These are phyloP conservation scores for Mortierella polycephala DNA, from an alignment of 371 early-diverging fungal genomes.

Conservation along the genomic window DNA sequence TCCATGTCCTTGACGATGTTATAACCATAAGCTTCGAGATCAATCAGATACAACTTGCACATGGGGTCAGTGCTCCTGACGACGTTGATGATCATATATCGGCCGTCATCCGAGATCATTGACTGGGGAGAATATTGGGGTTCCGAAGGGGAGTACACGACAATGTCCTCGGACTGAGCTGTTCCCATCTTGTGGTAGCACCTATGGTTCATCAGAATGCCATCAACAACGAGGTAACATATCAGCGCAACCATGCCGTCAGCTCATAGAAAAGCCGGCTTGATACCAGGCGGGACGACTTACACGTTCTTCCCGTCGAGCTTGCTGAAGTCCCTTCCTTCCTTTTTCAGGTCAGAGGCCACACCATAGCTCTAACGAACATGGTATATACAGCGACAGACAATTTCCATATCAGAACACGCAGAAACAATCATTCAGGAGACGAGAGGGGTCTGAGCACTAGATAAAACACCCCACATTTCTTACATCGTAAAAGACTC, in stretches of 20 bases:
- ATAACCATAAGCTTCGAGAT: slow-evolving; percentile 48
- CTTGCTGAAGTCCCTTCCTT: background rate
- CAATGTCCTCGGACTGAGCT: slow-evolving; percentile 59
- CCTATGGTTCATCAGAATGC: background rate
- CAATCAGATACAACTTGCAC: slow-evolving; percentile 63
- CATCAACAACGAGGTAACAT: no score
- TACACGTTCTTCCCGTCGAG: background rate
- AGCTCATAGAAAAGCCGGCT: no score
- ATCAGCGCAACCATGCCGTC: no score
- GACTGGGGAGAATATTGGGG: slow-evolving; percentile 57
- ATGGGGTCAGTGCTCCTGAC: slow-evolving; percentile 58
- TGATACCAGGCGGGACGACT: background rate
- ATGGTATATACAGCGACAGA: background rate
- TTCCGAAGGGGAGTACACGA: slow-evolving; percentile 61
- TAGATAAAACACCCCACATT: slow-evolving; percentile 9
- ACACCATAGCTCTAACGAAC: background rate
- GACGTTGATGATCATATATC: slow-evolving; percentile 61
- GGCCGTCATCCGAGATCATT: slow-evolving; percentile 63
- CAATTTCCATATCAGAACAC: background rate
- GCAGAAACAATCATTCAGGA: background rate
- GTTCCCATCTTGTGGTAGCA: slow-evolving; percentile 59
- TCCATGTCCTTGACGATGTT: slow-evolving; percentile 10
- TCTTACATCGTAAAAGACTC: slow-evolving; percentile 69
- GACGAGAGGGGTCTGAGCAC: background rate
- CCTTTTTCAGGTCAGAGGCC: background rate